Base-by-base conservation (phyloP, 257 asterid genomes). In the Solanum sitiens region DNA sequence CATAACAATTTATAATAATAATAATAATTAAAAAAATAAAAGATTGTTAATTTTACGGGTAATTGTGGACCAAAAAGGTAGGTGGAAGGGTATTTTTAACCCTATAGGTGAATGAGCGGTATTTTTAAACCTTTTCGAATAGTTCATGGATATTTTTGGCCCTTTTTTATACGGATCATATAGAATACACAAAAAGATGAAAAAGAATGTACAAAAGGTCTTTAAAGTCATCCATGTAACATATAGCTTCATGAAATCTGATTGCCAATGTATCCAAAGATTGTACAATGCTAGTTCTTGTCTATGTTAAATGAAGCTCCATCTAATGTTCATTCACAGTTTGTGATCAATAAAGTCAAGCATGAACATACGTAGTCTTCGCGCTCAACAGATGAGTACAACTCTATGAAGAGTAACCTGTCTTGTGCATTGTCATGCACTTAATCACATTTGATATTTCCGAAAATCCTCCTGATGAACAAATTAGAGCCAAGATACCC, bases 371-470 rank as follows among this genome's bases (percentile, higher is more conserved):
- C 15, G 47, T 40, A 40, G 44, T 4, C 47, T 73, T 35, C 82
- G 44, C 59, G 8, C 12, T 75, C 83, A 74, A 37, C 53, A 74
- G 18, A 74, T 21, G 16, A 40, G 50, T 5, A 74, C 32, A 73
- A 76, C 61, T 44, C 65, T 25, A 2, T 77, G 8, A 77, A 44
- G 8, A 25, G 65, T 45, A 15, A 77, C 63, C n/a, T 56, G 65
- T 27, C 40, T 80, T 1, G 68, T 30, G 67, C 85, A 47, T 37
- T 47, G 67, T 16, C n/a, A 47, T 32, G 68, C 85, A 30, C 6
- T 88, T 76, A 92, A 86, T 92, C 94, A 86, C 94, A 90, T 86
- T 92, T 92, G 90, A 92, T 91, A 73, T 92, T 92, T 76, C 90
- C 86, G 86, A 91, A 92, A 83, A 92, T 92, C 90, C 93, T 89